Evolutionary conservation across 1,139 yeast genomes (phyloP).

Genomic region (Candida sojae): DNA sequence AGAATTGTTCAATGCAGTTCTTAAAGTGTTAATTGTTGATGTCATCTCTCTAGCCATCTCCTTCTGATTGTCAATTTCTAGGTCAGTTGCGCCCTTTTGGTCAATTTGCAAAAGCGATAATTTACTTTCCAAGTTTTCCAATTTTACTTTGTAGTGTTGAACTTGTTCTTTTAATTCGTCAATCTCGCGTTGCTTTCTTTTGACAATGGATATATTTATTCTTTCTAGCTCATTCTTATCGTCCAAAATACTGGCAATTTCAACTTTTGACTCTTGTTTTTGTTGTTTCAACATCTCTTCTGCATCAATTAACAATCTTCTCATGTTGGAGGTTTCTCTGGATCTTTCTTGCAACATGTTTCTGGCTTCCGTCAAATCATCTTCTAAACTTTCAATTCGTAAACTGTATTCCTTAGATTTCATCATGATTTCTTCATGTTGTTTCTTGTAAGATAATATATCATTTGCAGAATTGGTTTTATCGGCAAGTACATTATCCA

Average conservation of each 20-base stretch:
- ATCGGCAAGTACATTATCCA: slow-evolving; percentile 47
- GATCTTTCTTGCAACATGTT: slow-evolving; percentile 75
- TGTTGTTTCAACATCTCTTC: slow-evolving; percentile 59
- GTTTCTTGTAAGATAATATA: slow-evolving; percentile 62
- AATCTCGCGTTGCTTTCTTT: slow-evolving; percentile 52
- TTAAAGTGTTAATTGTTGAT: slow-evolving; percentile 45
- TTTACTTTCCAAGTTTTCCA: slow-evolving; percentile 42
- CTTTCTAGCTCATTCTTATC: slow-evolving; percentile 63
- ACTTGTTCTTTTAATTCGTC: slow-evolving; percentile 43
- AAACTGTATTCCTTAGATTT: slow-evolving; percentile 64
- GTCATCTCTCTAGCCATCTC: slow-evolving; percentile 15
- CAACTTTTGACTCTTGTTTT: slow-evolving; percentile 32
- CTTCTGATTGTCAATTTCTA: slow-evolving; percentile 20
- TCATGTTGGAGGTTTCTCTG: slow-evolving; percentile 72
- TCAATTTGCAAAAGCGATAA: slow-evolving; percentile 25
- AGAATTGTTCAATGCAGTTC: slow-evolving; percentile 53
- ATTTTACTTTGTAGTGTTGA: slow-evolving; percentile 27
- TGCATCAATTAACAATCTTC: slow-evolving; percentile 66
- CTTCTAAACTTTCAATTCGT: slow-evolving; percentile 69
- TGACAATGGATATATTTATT: slow-evolving; percentile 49
- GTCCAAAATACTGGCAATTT: slow-evolving; percentile 42
- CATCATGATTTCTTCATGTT: slow-evolving; percentile 75
- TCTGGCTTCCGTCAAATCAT: slow-evolving; percentile 75
- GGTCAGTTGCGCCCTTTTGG: background rate
- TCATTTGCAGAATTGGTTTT: slow-evolving; percentile 54